Base-by-base conservation (phyloP, 176 grass and related monocot species). In the Carex parvula region DNA sequence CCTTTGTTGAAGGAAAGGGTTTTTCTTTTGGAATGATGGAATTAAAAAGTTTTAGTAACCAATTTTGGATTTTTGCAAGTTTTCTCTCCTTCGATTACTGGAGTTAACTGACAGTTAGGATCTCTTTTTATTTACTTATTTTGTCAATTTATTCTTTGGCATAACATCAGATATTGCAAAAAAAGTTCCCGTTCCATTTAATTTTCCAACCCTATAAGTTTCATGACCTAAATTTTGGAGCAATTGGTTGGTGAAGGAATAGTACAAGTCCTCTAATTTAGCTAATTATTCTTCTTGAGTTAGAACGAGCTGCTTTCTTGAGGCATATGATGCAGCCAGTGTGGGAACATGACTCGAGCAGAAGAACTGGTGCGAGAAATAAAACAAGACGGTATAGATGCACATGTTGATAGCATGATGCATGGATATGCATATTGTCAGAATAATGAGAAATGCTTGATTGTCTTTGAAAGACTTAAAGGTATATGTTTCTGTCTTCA, bases 391-490 rank as follows among this genome's bases (percentile, higher is more conserved):
- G 3, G 3, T 35, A 35, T 35, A 35, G 33, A 35, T 35, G 33
- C 33, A 35, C 3, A 35, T 35, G 33, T 35, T 35, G 33, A 35
- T 35, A 35, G 2, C 33, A 35, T 35, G 3, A 35, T 35, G 33
- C 33, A 35, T 35, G 33, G 33, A 0, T 35, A 3, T 35, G 3
- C 73, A 85, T 81, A 88, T 50, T 66, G 75, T 88, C 91, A 90
- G 46, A 84, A 98, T 81, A 91, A 98, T 62, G 88, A 92, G 15
- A 98, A 98, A 87, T 92, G 93, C 61, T 63, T 98, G 90, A 81
- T 98, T 73, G 96, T 98, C 22, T 93, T 95, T 50, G 77, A 98
- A 85, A 92, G 93, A 77, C 64, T 98, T 48, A 93, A n/a, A 95
- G 89, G 96, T 92, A 91, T 83, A 79, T 66, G 24, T 48, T 82